These are phyloP conservation scores for Barnettozyma vustinii DNA, from an alignment of 805 yeast genomes.

Conservation along the genomic window DNA sequence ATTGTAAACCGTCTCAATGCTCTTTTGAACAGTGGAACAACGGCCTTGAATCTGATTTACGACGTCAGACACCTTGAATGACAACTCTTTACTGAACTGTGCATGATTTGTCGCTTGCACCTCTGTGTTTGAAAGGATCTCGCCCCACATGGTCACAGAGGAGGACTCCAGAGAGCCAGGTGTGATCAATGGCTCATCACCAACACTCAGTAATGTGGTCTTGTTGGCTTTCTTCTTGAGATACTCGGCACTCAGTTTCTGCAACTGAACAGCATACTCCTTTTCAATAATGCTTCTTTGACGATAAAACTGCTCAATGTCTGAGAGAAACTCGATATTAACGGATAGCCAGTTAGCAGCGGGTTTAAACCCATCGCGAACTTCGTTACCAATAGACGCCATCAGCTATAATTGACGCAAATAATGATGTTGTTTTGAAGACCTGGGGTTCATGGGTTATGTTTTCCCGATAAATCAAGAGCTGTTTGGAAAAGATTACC, in stretches of 20 bases:
- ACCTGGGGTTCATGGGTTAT: not conserved
- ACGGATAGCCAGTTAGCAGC: constrained; percentile 76
- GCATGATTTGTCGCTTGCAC: constrained; percentile 62
- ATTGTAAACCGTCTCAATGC: constrained; percentile 49
- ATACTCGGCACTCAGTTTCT: constrained; percentile 58
- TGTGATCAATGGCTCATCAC: constrained; percentile 83
- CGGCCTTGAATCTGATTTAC: constrained; percentile 47
- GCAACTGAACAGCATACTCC: constrained; percentile 71
- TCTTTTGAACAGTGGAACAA: constrained; percentile 47
- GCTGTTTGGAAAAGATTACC: not conserved
- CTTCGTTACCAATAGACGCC: constrained; percentile 55
- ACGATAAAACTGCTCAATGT: constrained; percentile 75
- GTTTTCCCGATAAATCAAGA: not conserved
- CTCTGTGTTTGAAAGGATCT: constrained; percentile 79
- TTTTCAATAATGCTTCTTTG: constrained; percentile 79
- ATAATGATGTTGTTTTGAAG: not conserved
- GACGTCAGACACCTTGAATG: constrained; percentile 55
- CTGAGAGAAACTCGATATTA: constrained; percentile 70
- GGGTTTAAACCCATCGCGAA: constrained; percentile 73
- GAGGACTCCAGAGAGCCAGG: constrained; percentile 95
- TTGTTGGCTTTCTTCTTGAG: constrained; percentile 71
- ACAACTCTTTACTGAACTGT: constrained; percentile 55
- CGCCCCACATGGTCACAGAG: constrained; percentile 84
- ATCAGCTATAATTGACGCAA: not conserved
- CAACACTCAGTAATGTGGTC: constrained; percentile 71